Base-by-base conservation (phyloP, 2,329 filamentous ascomycete species). In the Uncinocarpus reesii region DNA sequence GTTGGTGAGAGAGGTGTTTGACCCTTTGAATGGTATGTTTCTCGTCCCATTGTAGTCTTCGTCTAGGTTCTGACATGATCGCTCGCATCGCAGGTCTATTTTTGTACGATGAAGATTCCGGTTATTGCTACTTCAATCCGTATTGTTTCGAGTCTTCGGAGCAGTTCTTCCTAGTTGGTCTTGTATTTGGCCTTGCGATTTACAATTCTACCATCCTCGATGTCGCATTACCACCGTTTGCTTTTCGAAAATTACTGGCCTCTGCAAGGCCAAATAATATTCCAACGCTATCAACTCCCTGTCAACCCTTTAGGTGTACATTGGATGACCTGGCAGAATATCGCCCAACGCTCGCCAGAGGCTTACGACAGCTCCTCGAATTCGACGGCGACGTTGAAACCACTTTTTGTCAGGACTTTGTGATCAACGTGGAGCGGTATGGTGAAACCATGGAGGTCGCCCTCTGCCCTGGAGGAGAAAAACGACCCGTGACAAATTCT, bases 191-290 rank as follows among this genome's bases (percentile, higher is more conserved):
- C 0, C 72, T 95, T 50, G 89, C 89, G 11, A 94, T 95, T 52
- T 94, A 95, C 68, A 95, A 95, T 65, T 93, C 86, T 2, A 95
- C 86, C 0, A 95, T 95, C 56, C 72, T 95, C 15, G 89, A 95
- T 60, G 78, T 95, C 42, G 84, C 86, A 1, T 75, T 95, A 16
- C 89, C 89, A 1, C 85, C 88, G 0, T 94, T 95, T 62, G 83
- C 85, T 1, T 95, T 94, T 62, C 81, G 86, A 55, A 95, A 94
- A 63, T 75, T 95, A 16, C 73, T 95, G 34, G 80, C 85, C 2
- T 80, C 86, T 7, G 83, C 83, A 1, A 85, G 86, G n/a, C 67
- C 74, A 1, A 71, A 73, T 13, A 68, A 71, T 18, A 75, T 75
- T 7, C 71, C 72, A 15, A 72, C 75, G 21, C 74, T 76, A 1